phyloP scores from a whole-genome alignment of 2,329 filamentous ascomycete genomes.

The Sphaerulina vaccinii region DNA sequence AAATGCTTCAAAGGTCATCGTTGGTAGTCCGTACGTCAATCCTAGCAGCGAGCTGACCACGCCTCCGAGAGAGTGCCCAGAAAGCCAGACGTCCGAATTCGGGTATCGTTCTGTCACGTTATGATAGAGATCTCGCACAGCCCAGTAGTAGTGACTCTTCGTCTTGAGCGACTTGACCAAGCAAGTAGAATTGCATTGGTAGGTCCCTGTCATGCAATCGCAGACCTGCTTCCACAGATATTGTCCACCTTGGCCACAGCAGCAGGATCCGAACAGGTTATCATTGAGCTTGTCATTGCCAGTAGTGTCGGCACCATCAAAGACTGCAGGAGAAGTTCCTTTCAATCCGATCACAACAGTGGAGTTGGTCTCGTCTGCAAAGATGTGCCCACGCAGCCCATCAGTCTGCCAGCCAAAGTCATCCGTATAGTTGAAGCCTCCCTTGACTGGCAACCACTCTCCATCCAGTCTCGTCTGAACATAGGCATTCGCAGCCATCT shows the following conservation, averaged over 20 bases:
- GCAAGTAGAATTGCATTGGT: slow-evolving; percentile 90
- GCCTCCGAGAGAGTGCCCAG: slow-evolving; percentile 89
- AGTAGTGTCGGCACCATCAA: slow-evolving; percentile 94
- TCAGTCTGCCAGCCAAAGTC: slow-evolving; percentile 93
- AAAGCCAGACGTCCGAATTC: slow-evolving; percentile 78
- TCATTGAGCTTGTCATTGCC: slow-evolving; percentile 98
- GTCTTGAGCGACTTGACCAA: slow-evolving; percentile 66
- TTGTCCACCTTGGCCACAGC: slow-evolving; percentile 89
- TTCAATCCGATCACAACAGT: slow-evolving; percentile 92
- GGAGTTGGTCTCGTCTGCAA: slow-evolving; percentile 78
- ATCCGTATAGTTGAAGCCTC: slow-evolving; percentile 77
- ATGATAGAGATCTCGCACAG: slow-evolving; percentile 82
- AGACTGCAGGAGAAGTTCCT: slow-evolving; percentile 65
- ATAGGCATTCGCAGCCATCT: slow-evolving; percentile 89
- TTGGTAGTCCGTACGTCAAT: slow-evolving; percentile 84
- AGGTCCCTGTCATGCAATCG: slow-evolving; percentile 83
- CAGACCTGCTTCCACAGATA: slow-evolving; percentile 90
- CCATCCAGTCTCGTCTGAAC: slow-evolving; percentile 67
- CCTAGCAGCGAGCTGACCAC: slow-evolving; percentile 85
- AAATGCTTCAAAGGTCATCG: slow-evolving; percentile 90
- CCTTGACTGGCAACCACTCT: slow-evolving; percentile 80
- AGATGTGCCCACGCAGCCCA: slow-evolving; percentile 87
- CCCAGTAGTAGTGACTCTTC: slow-evolving; percentile 89
- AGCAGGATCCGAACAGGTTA: slow-evolving; percentile 97
- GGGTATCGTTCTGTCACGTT: slow-evolving; percentile 92